Evolutionary conservation across 1,284 basidiomycete genomes (phyloP), one percentile per base, ranked within the genome.

Genomic region (Coniferiporia sulphurascens): DNA sequence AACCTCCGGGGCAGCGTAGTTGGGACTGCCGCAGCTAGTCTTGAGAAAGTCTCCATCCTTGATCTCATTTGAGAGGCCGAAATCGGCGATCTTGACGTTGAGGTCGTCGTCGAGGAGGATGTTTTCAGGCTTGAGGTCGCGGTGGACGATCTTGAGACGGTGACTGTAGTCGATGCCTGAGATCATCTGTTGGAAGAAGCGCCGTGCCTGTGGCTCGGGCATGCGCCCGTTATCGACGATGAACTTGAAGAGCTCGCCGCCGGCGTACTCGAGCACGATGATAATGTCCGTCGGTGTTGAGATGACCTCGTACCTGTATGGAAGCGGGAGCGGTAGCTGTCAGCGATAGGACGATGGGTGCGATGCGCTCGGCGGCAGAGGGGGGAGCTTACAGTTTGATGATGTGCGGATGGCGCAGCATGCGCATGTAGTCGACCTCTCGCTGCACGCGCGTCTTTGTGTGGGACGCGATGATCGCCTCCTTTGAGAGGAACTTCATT

Each of bases 401-500:
- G 72, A 98, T 96, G 71, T 98, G 94, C 1, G 95, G 89, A 72
- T 98, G 95, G 50, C 92, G 79, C 19, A 98, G 82, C 44, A 93
- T 85, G 62, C 92, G 86, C 81, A 97, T 90, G 75, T 96, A 97
- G 71, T 96, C 93, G 65, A 96, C 95, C 76, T 99, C 96, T 50
- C 95, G 85, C 72, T 94, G 91, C 19, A 99, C 95, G 56, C 96
- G 79, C 53, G 87, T 89, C 73, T 92, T 94, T 70, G 93, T 96
- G 74, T 94, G 92, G 66, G 93, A 89, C 63, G 88, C 86, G 64
- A 90, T 88, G 62, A 98, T 98, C 68, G 93, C 94, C 60, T 91
- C 90, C 71, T 96, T 94, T 62, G 93, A 94, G 68, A 98, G 94
- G 70, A 93, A 94, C 79, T 98, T 98, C 89, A 99, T 94, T 3